These are phyloP conservation scores for Ceraceosorus guamensis DNA, from an alignment of 1,284 basidiomycete species.

Conservation along the genomic window DNA sequence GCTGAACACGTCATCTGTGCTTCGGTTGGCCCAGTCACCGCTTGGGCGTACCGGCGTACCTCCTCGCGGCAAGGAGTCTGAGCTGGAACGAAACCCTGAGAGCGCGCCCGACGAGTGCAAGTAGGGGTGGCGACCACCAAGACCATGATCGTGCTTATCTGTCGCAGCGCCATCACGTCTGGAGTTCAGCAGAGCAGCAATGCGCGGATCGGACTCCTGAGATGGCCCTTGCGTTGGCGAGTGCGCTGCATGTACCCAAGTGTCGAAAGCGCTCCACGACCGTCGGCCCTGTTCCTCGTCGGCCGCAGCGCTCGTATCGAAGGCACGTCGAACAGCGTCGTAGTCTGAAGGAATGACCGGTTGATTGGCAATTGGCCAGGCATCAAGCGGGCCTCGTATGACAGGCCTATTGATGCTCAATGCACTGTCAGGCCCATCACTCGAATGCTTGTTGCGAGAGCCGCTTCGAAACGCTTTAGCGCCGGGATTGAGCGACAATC, in stretches of 20 bases:
- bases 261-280: constrained; percentile 36
- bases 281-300: constrained; percentile 31
- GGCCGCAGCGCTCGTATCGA: constrained; percentile 22
- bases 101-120: not conserved
- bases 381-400: not conserved
- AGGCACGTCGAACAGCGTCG: constrained; percentile 32
- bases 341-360: constrained; percentile 14
- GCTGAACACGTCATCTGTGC: not conserved
- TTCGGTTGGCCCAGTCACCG: not conserved
- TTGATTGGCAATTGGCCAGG: not conserved
- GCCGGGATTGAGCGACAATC: constrained; percentile 12
- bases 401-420: constrained; percentile 11
- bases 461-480: constrained; percentile 10
- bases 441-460: not conserved
- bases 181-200: not conserved
- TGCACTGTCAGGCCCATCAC: constrained; percentile 5
- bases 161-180: not conserved
- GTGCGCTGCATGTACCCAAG: constrained; percentile 13
- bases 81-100: not conserved
- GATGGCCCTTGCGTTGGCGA: not conserved
- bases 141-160: not conserved
- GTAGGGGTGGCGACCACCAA: not conserved
- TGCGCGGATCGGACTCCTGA: not conserved
- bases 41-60: not conserved
- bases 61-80: not conserved